Percentiles rank a stretch among this genome's conserved stretches.
Evolutionary conservation across 78 protist species (phyloP).

Genomic region (Dictyostelium capitatum): DNA sequence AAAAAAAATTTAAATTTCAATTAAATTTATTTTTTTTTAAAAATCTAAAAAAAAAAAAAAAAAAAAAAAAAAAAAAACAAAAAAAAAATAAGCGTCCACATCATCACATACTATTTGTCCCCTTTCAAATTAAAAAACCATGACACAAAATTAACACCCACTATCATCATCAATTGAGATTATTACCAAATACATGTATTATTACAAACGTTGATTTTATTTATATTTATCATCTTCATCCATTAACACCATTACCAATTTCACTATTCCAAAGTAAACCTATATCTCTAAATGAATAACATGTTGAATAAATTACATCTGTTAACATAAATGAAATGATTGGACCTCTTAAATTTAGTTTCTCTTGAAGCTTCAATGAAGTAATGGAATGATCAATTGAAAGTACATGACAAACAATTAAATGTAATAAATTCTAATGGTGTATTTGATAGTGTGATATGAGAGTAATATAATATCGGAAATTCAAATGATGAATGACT

Average conservation of each 20-base stretch:
- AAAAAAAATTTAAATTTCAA: too few species aligned
- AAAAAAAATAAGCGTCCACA: too few species aligned
- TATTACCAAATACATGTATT: too few species aligned
- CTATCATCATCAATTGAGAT: too few species aligned
- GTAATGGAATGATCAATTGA: slow-evolving; percentile 46
- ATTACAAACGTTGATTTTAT: too few species aligned
- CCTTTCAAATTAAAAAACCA: too few species aligned
- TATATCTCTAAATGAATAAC: slow-evolving; percentile 83
- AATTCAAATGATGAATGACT: slow-evolving; percentile 11
- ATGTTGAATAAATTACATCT: slow-evolving; percentile 86
- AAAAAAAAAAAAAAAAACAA: too few species aligned
- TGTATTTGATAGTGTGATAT: slow-evolving; percentile 16
- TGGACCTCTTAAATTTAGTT: slow-evolving; percentile 79
- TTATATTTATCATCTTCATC: too few species aligned
- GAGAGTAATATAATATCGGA: slow-evolving; percentile 47
- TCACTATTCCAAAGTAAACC: slow-evolving; percentile 69
- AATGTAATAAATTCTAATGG: slow-evolving; percentile 68
- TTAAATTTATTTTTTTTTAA: too few species aligned
- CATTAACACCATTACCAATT: neutral
- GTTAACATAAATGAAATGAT: slow-evolving; percentile 69
- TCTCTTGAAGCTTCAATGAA: slow-evolving; percentile 22
- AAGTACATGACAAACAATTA: slow-evolving; percentile 80
- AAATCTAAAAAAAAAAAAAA: too few species aligned
- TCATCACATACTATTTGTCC: too few species aligned
- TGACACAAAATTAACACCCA: too few species aligned